These are phyloP conservation scores for Penicillium lagena DNA, from an alignment of 495 filamentous ascomycete species.

Conservation along the genomic window DNA sequence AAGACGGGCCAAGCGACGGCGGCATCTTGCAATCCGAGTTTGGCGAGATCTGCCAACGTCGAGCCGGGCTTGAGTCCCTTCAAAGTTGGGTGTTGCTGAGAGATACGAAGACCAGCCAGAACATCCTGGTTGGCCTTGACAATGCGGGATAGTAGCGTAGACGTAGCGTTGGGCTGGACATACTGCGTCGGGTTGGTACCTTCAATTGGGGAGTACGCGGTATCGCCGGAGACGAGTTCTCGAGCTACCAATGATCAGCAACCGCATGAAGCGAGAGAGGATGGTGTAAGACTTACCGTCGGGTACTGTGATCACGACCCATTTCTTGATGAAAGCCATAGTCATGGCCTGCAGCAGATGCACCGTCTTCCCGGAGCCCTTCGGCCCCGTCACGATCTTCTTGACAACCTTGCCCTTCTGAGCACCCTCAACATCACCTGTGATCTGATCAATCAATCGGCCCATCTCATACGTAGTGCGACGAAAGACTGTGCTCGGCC, in stretches of 20 bases:
- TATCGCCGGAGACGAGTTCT: conserved; percentile 71
- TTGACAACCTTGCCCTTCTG: conserved; percentile 52
- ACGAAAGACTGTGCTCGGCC: conserved; percentile 69
- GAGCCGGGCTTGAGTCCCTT: conserved; percentile 52
- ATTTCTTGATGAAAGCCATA: conserved; percentile 74
- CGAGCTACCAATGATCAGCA: conserved; percentile 48
- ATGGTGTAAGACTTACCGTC: conserved; percentile 57
- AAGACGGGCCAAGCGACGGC: conserved; percentile 76
- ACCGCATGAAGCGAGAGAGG: background rate
- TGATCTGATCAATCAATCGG: conserved; percentile 49
- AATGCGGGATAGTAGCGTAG: conserved; percentile 64
- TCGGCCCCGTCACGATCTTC: conserved; percentile 65
- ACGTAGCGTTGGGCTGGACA: conserved; percentile 68
- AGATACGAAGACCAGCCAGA: conserved; percentile 51
- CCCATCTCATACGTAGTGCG: conserved; percentile 67
- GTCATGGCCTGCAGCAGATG: conserved; percentile 79
- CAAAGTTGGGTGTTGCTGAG: conserved; percentile 50
- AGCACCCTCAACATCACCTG: conserved; percentile 28
- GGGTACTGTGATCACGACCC: conserved; percentile 87
- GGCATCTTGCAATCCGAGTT: conserved; percentile 64
- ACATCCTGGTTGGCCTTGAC: conserved; percentile 63
- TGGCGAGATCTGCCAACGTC: conserved; percentile 61
- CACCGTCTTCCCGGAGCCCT: conserved; percentile 76
- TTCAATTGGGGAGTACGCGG: conserved; percentile 69
- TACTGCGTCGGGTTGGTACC: conserved; percentile 54